Evolutionary conservation across 305 asterid species (phyloP), one percentile per base, ranked within the genome.

Genomic region (Rubia occidens): DNA sequence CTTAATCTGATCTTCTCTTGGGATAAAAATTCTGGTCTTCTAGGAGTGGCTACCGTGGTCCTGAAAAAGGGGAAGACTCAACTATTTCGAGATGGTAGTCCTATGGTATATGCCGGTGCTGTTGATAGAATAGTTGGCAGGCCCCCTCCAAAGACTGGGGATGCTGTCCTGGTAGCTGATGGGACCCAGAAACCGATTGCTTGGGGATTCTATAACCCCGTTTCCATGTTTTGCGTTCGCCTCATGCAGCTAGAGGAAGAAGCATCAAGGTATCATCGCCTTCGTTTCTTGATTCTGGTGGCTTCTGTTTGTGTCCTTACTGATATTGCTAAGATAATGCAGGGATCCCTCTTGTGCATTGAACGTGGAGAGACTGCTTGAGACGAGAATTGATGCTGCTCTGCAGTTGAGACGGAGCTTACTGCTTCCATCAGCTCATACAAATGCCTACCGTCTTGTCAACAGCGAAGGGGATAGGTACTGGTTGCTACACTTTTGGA

Each of bases 91-190:
- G 88, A 87, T 72, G 99, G 99, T 29, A 86, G 92, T 79, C 96
- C 99, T 8, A 89, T 91, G 97, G 99, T 95, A 64, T 95, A 91
- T 78, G 89, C 96, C 51, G 99, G 99, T 70, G 96, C 99, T 42
- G 88, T 95, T 71, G 99, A 84, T 81, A 82, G 96, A 70, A 92
- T 94, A 71, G 79, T 94, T 21, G 96, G 97, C 75, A 83, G 85
- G 69, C 99, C 96, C 3, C 95, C 97, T 0, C 99, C 99, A 3
- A 73, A 73, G 75, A 91, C 99, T 9, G 99, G 97, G 20, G 99
- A 94, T 35, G 77, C 78, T 40, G 99, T 94, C 71, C 85, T 91
- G 7, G 96, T 94, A n/a, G 88, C 96, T 26, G 99, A 94, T 66
- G 99, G 96, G 43, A 66, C 90, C 0, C 88, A 83, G 74, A 91